phyloP scores from a whole-genome alignment of 148 eudicot genomes.

The Amaranthus palmeri region DNA sequence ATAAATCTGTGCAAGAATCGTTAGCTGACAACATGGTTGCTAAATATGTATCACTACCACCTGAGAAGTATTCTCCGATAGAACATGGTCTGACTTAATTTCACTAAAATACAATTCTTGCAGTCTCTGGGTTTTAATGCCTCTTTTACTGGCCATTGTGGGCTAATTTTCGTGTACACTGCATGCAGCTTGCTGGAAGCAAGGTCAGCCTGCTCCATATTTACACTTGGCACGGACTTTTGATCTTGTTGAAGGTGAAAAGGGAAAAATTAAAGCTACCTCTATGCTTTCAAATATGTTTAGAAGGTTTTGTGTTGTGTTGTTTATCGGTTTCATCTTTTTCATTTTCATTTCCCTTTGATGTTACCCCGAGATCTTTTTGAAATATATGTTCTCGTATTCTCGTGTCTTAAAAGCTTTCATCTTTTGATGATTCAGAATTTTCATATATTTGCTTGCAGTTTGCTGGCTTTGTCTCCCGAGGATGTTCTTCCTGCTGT shows the following conservation, averaged over 20 bases:
- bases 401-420: conserved; percentile 4
- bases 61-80: conserved; percentile 64
- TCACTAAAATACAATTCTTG: neutral
- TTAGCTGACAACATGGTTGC: conserved; percentile 26
- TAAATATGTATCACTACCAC: conserved; percentile 52
- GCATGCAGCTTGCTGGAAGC: conserved; percentile 88
- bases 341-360: neutral
- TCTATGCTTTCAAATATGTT: conserved; percentile 97
- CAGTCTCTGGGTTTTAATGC: neutral
- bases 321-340: neutral
- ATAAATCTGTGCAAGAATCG: conserved; percentile 21
- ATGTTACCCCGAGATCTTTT: neutral
- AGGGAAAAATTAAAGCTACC: conserved; percentile 87
- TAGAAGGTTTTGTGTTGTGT: conserved; percentile 61
- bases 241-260: conserved; percentile 82
- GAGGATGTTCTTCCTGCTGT: conserved; percentile 92
- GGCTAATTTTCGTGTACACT: conserved; percentile 20
- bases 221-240: conserved; percentile 86
- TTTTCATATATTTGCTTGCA: conserved; percentile 27
- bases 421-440: conserved; percentile 5
- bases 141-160: neutral
- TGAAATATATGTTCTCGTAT: neutral
- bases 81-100: conserved; percentile 67
- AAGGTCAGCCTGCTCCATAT: conserved; percentile 85
- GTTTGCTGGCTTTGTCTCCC: conserved; percentile 82